These are phyloP conservation scores for Solanum hybrid DNA, from an alignment of 305 asterid genomes.

Conservation along the genomic window DNA sequence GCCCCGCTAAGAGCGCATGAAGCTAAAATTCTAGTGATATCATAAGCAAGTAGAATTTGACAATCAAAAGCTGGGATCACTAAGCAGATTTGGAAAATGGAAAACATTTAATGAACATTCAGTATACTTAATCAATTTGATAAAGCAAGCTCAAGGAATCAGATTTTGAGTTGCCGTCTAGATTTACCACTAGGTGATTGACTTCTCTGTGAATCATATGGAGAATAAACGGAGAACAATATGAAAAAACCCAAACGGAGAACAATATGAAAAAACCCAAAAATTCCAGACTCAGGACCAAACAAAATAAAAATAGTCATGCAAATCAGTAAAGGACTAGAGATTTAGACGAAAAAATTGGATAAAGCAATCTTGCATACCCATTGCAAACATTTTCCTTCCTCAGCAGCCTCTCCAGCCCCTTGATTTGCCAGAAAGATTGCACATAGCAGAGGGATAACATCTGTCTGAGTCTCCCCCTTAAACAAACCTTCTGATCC, in stretches of 20 bases:
- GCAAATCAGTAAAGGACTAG: neutral
- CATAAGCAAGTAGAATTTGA: neutral
- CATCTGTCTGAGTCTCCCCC: constrained; percentile 28
- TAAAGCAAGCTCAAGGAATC: neutral
- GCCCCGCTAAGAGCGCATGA: neutral
- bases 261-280: neutral
- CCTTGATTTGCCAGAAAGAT: constrained; percentile 88
- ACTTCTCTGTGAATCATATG: neutral
- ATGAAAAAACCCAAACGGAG: too few species aligned
- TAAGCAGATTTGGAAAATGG: neutral
- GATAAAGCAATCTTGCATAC: constrained; percentile 34
- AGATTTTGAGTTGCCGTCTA: neutral
- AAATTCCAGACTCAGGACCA: neutral
- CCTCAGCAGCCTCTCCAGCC: constrained; percentile 69
- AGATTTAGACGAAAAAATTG: neutral
- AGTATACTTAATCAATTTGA: neutral
- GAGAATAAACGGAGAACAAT: neutral
- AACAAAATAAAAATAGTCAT: neutral
- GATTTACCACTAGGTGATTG: neutral
- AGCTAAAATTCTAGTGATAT: neutral
- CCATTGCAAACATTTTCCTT: constrained; percentile 49
- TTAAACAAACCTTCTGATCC: constrained; percentile 21
- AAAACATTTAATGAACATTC: neutral
- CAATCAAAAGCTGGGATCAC: neutral
- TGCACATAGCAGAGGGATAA: constrained; percentile 59